Conservation (phyloP, 1,284 basidiomycete genomes). For the Microbotryum violaceum region DNA sequence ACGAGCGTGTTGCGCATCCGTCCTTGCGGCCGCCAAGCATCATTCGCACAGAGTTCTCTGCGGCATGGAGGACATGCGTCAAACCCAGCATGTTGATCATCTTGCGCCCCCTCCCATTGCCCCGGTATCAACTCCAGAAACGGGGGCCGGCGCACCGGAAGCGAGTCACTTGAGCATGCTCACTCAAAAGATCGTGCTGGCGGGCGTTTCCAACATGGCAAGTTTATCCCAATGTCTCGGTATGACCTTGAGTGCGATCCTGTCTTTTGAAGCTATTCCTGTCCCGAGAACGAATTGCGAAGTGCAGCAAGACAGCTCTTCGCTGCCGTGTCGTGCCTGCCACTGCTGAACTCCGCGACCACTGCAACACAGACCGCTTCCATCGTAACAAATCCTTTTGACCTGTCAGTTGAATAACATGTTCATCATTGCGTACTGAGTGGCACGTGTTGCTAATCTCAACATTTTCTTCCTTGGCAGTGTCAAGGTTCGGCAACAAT, state of each 20-base stretch:
- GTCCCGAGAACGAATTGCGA: not conserved
- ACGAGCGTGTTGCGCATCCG: too few species aligned
- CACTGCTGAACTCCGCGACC: not conserved
- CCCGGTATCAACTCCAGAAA: too few species aligned
- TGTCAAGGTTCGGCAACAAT: constrained; percentile 35
- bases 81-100: too few species aligned
- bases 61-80: too few species aligned
- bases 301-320: not conserved
- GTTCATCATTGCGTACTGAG: too few species aligned
- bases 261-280: not conserved
- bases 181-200: constrained; percentile 16
- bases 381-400: constrained; percentile 21
- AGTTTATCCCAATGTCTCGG: not conserved
- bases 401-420: constrained; percentile 9
- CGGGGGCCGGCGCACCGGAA: too few species aligned
- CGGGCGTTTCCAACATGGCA: constrained; percentile 21
- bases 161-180: constrained; percentile 8
- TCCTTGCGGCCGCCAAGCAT: too few species aligned
- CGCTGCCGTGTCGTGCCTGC: not conserved
- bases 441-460: not conserved
- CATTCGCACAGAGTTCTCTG: too few species aligned
- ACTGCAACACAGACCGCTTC: constrained; percentile 14
- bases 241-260: too few species aligned
- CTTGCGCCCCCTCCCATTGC: too few species aligned
- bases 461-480: not conserved